phyloP scores from a whole-genome alignment of 2,329 filamentous ascomycete species.

The Metarhizium brunneum region DNA sequence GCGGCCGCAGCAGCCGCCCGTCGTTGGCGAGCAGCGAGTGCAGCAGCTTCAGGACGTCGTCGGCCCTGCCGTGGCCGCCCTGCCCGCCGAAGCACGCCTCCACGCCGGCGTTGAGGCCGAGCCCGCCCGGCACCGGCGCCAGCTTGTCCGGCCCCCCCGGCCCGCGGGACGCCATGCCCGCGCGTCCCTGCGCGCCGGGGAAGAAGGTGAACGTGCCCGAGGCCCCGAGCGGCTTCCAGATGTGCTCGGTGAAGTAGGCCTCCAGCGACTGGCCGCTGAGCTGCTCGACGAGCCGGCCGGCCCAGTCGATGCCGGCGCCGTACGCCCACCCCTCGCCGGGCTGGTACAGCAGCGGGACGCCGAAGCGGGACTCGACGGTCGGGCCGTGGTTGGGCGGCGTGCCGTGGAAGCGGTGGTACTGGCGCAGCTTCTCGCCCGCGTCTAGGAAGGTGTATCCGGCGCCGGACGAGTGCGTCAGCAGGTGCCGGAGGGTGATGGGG shows the following conservation, averaged over 20 bases:
- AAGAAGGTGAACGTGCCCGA: not conserved
- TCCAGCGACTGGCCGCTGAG: no score
- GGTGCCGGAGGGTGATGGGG: not conserved
- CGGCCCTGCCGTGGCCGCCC: not conserved
- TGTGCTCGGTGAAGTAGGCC: conserved; percentile 6
- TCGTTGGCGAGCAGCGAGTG: not conserved
- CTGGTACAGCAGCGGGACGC: conserved; percentile 18
- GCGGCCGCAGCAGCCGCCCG: not conserved
- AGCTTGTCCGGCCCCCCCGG: no score
- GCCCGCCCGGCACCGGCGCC: no score
- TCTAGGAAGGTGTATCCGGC: not conserved
- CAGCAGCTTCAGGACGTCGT: not conserved
- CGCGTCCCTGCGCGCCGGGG: no score
- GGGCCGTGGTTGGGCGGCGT: no score
- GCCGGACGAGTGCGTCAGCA: no score
- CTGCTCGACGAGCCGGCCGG: conserved; percentile 8
- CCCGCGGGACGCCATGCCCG: no score
- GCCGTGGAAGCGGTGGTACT: not conserved
- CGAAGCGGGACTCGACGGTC: not conserved
- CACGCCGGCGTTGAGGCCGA: not conserved
- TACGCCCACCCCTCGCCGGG: conserved; percentile 21
- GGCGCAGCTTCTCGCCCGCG: not conserved
- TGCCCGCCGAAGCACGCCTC: not conserved
- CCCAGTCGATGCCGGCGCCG: conserved; percentile 21
- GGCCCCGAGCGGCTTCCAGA: not conserved